A percentile compares a stretch with the other conserved stretches of the same genome.
phyloP scores from a whole-genome alignment of 768 basidiomycete species.

The Thelephora aurantiotincta region DNA sequence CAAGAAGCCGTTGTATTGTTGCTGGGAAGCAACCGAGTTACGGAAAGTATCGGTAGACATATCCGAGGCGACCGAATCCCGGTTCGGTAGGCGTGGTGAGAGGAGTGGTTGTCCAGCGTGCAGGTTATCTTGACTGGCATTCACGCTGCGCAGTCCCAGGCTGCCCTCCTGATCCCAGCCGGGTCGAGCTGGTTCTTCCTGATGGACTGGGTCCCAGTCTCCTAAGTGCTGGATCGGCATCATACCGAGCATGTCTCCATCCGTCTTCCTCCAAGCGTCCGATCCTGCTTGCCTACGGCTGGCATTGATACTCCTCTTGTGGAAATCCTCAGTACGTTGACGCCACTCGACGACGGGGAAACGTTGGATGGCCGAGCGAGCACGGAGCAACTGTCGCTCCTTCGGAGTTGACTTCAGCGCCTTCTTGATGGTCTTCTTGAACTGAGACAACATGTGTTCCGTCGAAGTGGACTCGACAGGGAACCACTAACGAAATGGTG shows the following conservation, averaged over 20 bases:
- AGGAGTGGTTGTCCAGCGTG: slow-evolving; percentile 29
- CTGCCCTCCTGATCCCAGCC: slow-evolving; percentile 59
- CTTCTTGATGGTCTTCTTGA: slow-evolving; percentile 90
- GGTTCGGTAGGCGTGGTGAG: slow-evolving; percentile 19
- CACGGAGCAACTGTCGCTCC: slow-evolving; percentile 85
- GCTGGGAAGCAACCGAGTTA: not conserved
- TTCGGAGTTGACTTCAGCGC: slow-evolving; percentile 83
- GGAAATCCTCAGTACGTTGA: slow-evolving; percentile 91
- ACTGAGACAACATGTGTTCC: slow-evolving; percentile 86
- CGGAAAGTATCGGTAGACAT: slow-evolving; percentile 45
- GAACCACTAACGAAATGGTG: slow-evolving; percentile 57
- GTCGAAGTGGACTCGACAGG: slow-evolving; percentile 91
- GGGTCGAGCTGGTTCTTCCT: slow-evolving; percentile 52
- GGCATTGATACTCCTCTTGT: slow-evolving; percentile 62
- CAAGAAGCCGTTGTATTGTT: slow-evolving; percentile 64
- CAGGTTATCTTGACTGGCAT: slow-evolving; percentile 42
- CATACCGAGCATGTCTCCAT: slow-evolving; percentile 16
- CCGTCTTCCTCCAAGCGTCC: slow-evolving; percentile 68
- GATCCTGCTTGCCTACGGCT: slow-evolving; percentile 57
- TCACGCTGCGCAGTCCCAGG: slow-evolving; percentile 17
- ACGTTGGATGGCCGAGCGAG: slow-evolving; percentile 86
- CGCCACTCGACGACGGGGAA: slow-evolving; percentile 99
- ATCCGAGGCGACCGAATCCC: slow-evolving; percentile 24
- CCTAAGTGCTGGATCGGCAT: slow-evolving; percentile 50
- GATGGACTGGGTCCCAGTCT: slow-evolving; percentile 67